Percentiles rank a stretch among this genome's conserved stretches.
phyloP scores from a whole-genome alignment of 345 rosid species.

The Citrus australasica region DNA sequence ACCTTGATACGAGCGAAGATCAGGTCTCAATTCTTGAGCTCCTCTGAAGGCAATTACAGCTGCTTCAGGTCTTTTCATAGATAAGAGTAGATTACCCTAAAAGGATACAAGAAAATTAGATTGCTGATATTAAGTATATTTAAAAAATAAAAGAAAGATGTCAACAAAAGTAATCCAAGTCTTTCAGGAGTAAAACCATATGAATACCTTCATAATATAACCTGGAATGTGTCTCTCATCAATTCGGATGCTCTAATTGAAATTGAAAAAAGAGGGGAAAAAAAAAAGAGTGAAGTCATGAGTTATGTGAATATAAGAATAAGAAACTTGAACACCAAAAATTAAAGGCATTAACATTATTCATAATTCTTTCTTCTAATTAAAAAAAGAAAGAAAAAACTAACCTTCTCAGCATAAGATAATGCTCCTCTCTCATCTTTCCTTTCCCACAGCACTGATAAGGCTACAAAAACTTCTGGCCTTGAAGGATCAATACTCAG shows the following conservation, averaged over 20 bases:
- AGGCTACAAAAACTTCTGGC: slow-evolving; percentile 89
- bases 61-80: slow-evolving; percentile 78
- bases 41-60: slow-evolving; percentile 87
- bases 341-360: background rate
- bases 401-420: slow-evolving; percentile 94
- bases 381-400: slow-evolving; percentile 10
- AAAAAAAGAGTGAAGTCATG: slow-evolving; percentile 14
- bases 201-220: slow-evolving; percentile 85
- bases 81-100: slow-evolving; percentile 84
- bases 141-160: slow-evolving; percentile 1
- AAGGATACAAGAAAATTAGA: slow-evolving; percentile 6
- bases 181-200: slow-evolving; percentile 7
- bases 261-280: background rate
- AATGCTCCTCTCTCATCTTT: slow-evolving; percentile 85
- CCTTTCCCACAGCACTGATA: slow-evolving; percentile 81
- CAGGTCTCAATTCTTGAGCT: slow-evolving; percentile 95
- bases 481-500: slow-evolving; percentile 77
- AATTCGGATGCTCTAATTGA: slow-evolving; percentile 76
- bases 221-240: slow-evolving; percentile 94
- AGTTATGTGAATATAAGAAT: slow-evolving; percentile 12
- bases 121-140: background rate
- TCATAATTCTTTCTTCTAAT: background rate
- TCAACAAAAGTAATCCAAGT: slow-evolving; percentile 14
- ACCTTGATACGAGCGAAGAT: slow-evolving; percentile 99
- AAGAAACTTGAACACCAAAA: background rate